A percentile compares a stretch with the other conserved stretches of the same genome.
phyloP scores from a whole-genome alignment of 2,329 filamentous ascomycete genomes.

The Coccinonectria pachysandricola region DNA sequence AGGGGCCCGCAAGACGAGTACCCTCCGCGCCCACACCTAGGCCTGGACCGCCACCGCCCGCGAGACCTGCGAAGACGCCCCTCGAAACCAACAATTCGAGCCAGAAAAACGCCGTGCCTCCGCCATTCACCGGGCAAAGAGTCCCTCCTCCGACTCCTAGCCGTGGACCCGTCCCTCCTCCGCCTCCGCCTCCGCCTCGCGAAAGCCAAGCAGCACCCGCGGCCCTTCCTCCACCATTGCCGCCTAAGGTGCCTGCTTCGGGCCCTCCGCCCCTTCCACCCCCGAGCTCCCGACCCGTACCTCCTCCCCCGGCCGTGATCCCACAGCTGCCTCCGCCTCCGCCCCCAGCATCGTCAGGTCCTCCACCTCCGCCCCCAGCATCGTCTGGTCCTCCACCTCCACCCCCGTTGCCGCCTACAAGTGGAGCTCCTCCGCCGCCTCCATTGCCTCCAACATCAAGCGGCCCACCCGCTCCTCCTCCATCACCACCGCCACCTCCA shows the following conservation, averaged over 20 bases:
- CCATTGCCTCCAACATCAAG: constrained; percentile 21
- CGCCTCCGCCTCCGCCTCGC: constrained; percentile 44
- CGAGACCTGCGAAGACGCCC: constrained; percentile 54
- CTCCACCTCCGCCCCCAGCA: constrained; percentile 24
- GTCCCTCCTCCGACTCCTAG: constrained; percentile 67
- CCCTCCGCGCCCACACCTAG: constrained; percentile 20
- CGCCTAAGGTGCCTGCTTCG: constrained; percentile 36
- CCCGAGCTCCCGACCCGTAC: constrained; percentile 39
- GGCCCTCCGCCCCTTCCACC: constrained; percentile 41
- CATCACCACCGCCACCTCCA: constrained; percentile 36
- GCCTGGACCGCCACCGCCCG: constrained; percentile 24
- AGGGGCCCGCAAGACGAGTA: constrained; percentile 22
- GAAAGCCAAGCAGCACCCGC: constrained; percentile 20
- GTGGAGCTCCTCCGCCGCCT: constrained; percentile 21
- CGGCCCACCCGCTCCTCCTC: constrained; percentile 23
- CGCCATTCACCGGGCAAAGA: constrained; percentile 62
- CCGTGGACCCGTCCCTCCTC: constrained; percentile 61
- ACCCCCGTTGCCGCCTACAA: constrained; percentile 26
- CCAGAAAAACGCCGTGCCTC: constrained; percentile 65
- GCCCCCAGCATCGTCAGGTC: constrained; percentile 36
- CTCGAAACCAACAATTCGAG: constrained; percentile 48
- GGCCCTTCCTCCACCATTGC: constrained; percentile 32
- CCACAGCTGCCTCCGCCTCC: constrained; percentile 32
- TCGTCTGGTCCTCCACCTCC: constrained; percentile 22
- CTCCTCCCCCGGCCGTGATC: constrained; percentile 35